Conservation (phyloP, 768 basidiomycete species). For the Boletales sp. region DNA sequence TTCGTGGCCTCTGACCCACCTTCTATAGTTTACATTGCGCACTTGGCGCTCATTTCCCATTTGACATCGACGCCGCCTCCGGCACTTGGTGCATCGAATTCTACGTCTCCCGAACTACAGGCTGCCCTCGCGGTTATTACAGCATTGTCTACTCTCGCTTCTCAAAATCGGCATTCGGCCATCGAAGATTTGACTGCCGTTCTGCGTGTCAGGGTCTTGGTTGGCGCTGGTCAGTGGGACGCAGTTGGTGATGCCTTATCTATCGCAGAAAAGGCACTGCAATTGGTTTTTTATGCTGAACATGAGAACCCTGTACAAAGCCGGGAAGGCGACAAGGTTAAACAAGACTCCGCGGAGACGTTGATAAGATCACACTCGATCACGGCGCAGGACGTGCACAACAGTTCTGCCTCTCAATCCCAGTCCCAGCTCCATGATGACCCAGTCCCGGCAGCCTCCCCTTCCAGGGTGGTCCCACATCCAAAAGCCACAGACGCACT, state of each 20-base stretch:
- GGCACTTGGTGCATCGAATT: not conserved
- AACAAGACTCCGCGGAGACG: conserved; percentile 6
- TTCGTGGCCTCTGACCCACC: conserved; percentile 46
- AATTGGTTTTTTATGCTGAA: conserved; percentile 30
- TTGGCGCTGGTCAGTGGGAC: conserved; percentile 54
- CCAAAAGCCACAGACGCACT: conserved; percentile 28
- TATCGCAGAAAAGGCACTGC: conserved; percentile 48
- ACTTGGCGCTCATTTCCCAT: conserved; percentile 52
- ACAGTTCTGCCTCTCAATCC: conserved; percentile 18
- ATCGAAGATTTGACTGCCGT: conserved; percentile 51
- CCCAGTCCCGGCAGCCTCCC: not conserved
- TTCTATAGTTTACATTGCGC: conserved; percentile 49
- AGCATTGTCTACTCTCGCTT: conserved; percentile 31
- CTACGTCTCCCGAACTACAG: conserved; percentile 21
- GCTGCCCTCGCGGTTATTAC: conserved; percentile 32
- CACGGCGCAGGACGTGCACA: conserved; percentile 26
- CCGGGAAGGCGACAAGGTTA: conserved; percentile 7
- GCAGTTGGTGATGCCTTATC: conserved; percentile 46
- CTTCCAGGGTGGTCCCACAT: not conserved
- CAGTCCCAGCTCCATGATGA: conserved; percentile 15
- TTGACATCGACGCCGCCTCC: conserved; percentile 27
- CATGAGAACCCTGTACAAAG: conserved; percentile 4
- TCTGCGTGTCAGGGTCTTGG: conserved; percentile 53
- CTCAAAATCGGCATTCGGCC: conserved; percentile 34
- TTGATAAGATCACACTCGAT: conserved; percentile 30